Evolutionary conservation across 331 rosid genomes (phyloP), one percentile per base, ranked within the genome.

Genomic region (Rhamnella rubrinervis): DNA sequence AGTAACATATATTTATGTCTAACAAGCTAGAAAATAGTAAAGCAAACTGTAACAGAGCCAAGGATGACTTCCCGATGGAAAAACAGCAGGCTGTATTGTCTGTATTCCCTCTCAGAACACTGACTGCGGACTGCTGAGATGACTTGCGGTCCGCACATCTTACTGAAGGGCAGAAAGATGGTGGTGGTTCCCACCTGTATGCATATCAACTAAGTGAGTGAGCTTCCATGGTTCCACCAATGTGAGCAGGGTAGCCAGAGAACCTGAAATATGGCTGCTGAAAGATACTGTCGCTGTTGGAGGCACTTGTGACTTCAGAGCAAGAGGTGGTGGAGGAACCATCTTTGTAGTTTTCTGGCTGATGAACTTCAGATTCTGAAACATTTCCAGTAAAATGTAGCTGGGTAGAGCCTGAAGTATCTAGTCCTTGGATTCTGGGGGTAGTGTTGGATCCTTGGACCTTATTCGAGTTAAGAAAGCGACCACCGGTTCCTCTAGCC

Each of bases 401-500:
- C 28, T 63, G 68, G 59, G 80, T 53, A 23, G 41, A 18, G 23
- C 80, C 66, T 2, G 81, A 77, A 53, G 16, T 63, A 67, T 82
- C 68, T 39, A 61, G 41, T 23, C 51, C 78, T 31, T 47, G 59
- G 4, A 62, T 28, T 50, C 67, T 60, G 26, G 60, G 6, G n/a
- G 69, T 72, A 14, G 70, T 25, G 41, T 76, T 70, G 7, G 85
- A 74, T 65, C 69, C 79, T 55, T 83, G 71, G 38, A 74, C 79
- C 72, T 86, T 85, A 69, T 87, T 90, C 50, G 81, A 62, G 67
- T 93, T 90, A 12, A 93, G 92, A 65, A 93, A 93, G 62, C 98
- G 86, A 1, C 98, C 98, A 1, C 98, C 97, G 0, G 96, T 72
- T 26, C 98, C 98, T 75, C 97, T 88, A 40, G 90, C 87, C 79